Evolutionary conservation across 2,329 filamentous ascomycete species (phyloP), one percentile per base, ranked within the genome.

Genomic region (Sporothrix brunneoviolacea): DNA sequence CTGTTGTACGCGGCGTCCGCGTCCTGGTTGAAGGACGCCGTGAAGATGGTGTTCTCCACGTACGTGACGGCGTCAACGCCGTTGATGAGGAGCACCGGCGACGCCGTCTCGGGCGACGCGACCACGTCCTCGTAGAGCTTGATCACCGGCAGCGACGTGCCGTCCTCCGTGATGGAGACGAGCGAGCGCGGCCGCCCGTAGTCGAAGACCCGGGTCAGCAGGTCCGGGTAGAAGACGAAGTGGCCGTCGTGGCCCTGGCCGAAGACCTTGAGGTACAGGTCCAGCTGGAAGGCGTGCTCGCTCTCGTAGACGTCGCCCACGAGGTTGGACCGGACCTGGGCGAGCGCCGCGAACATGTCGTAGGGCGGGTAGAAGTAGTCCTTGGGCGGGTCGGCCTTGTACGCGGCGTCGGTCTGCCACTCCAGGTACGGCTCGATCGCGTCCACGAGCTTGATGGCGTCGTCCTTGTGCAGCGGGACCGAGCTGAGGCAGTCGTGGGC

Each of bases 41-140:
- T 61, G 53, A 71, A 69, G 4, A 74, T 55, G 2, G 71, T 57
- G 6, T 71, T 67, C 62, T 59, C 58, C n/a, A 74, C 63, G 32
- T 71, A 76, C 0, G 62, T 58, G 0, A 61, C 58, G 1, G 61
- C 62, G 21, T 62, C 58, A 6, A 58, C 43, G 35, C 62, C 62
- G 40, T 65, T 62, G 57, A 65, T 64, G 18, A 55, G 54, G 16
- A 55, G 56, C 7, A 65, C 58, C 8, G 45, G 30, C 8, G 56
- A 55, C 2, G 60, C 60, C 5, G 58, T 51, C 7, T 36, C 32
- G 10, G 46, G 35, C 18, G 16, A 49, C 54, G 60, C 33, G 18
- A 54, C 19, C 43, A 59, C 38, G 41, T 58, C 47, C 9, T 50
- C 53, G 48, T 80, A 79, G 3, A 80, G 66, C 50, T 73, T 74